Evolutionary conservation across 108 stramenopile species (phyloP).

Genomic region (Pinguiococcus pyrenoidosus): DNA sequence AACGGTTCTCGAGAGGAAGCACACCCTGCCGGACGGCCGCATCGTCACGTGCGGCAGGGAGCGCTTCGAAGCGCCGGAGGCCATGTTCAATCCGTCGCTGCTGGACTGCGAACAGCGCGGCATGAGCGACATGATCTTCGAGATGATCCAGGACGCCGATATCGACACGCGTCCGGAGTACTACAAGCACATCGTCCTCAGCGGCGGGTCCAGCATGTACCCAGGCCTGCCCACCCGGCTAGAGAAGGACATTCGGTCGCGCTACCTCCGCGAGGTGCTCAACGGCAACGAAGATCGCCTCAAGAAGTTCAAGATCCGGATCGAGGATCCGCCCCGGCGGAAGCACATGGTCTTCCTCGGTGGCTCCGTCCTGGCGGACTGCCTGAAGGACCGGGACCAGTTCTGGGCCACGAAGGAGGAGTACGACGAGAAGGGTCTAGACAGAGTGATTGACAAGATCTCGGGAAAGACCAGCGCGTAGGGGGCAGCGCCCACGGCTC

Average conservation of each 20-base stretch:
- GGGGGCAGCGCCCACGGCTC: no score
- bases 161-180: constrained; percentile 42
- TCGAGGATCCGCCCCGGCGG: constrained; percentile 52
- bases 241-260: constrained; percentile 44
- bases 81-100: constrained; percentile 46
- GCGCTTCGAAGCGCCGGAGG: constrained; percentile 54
- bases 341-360: constrained; percentile 58
- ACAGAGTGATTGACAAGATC: constrained; percentile 14
- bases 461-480: no score
- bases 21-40: constrained; percentile 49
- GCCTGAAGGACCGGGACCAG: constrained; percentile 39
- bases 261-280: constrained; percentile 45
- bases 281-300: constrained; percentile 41
- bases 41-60: constrained; percentile 51
- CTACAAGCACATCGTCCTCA: constrained; percentile 52
- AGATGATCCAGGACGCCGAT: constrained; percentile 51
- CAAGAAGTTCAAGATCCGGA: constrained; percentile 47
- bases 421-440: constrained; percentile 45
- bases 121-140: constrained; percentile 50
- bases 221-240: constrained; percentile 47
- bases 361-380: constrained; percentile 43
- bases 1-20: constrained; percentile 39
- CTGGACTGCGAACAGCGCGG: constrained; percentile 44
- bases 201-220: constrained; percentile 46
- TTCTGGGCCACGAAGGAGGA: constrained; percentile 48